Conservation (phyloP, 2,329 filamentous ascomycete species). For the Didymella exigua region DNA sequence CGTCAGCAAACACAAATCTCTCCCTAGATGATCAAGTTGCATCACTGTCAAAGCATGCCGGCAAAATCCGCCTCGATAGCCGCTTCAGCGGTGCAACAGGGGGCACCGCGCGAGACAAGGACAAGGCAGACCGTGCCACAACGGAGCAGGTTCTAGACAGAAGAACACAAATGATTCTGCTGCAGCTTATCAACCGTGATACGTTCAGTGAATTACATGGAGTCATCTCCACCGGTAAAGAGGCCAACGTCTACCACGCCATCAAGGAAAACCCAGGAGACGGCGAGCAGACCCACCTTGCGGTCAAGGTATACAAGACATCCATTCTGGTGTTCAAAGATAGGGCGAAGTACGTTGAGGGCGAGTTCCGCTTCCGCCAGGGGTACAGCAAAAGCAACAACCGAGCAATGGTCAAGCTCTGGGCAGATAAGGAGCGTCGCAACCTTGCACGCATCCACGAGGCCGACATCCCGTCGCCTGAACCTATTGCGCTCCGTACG, state of each 20-base stretch:
- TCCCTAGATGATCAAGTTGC: conserved; percentile 87
- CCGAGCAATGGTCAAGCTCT: conserved; percentile 95
- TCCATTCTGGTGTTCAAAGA: conserved; percentile 98
- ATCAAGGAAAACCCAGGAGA: conserved; percentile 64
- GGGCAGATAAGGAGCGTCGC: conserved; percentile 98
- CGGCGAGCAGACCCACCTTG: conserved; percentile 67
- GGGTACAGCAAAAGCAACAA: conserved; percentile 95
- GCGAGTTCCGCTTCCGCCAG: conserved; percentile 87
- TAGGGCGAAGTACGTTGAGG: conserved; percentile 91
- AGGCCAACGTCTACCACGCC: conserved; percentile 97
- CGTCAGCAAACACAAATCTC: conserved; percentile 76
- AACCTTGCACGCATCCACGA: conserved; percentile 85
- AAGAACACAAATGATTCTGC: conserved; percentile 89
- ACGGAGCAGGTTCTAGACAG: conserved; percentile 94
- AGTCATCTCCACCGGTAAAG: conserved; percentile 94
- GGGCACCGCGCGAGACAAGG: conserved; percentile 63
- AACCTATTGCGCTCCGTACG: conserved; percentile 86
- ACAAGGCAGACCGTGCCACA: conserved; percentile 92
- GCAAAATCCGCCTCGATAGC: conserved; percentile 78
- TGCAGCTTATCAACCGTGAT: conserved; percentile 94
- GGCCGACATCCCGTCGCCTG: conserved; percentile 86
- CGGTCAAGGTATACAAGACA: conserved; percentile 99
- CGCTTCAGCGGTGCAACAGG: conserved; percentile 60
- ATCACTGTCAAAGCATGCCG: conserved; percentile 81
- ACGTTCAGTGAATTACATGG: conserved; percentile 91